A percentile compares a stretch with the other conserved stretches of the same genome.
Evolutionary conservation across 176 grass and related monocot species (phyloP).

Genomic region (Aechmea fasciata): DNA sequence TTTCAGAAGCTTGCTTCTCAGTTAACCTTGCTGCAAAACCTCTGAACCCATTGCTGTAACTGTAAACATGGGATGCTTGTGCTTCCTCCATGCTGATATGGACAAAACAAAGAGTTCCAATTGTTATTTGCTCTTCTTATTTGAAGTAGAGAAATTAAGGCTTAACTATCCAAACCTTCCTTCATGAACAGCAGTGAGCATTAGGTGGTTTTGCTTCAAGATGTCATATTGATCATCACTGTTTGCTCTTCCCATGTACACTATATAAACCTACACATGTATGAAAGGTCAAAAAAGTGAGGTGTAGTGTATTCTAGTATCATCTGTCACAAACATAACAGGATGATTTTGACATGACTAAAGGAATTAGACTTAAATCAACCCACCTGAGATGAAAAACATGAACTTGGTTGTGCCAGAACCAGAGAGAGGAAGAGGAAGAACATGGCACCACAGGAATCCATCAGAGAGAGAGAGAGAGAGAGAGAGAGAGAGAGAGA

Average conservation of each 20-base stretch:
- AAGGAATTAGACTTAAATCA: not conserved
- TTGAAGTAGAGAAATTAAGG: not conserved
- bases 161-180: conserved; percentile 35
- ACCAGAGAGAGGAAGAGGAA: conserved; percentile 14
- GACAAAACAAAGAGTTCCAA: not conserved
- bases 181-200: conserved; percentile 52
- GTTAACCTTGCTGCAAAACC: conserved; percentile 67
- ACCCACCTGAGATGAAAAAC: conserved; percentile 24
- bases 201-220: conserved; percentile 43
- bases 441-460: conserved; percentile 17
- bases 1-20: conserved; percentile 38
- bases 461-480: conserved; percentile 9
- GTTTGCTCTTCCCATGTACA: conserved; percentile 50
- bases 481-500: conserved; percentile 7
- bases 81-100: conserved; percentile 46
- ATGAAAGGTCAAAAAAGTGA: not conserved
- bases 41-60: conserved; percentile 43
- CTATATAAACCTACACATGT: conserved; percentile 37
- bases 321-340: not conserved
- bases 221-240: conserved; percentile 1
- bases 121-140: not conserved
- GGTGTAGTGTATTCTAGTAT: not conserved
- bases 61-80: conserved; percentile 46
- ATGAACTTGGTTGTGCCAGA: conserved; percentile 12
- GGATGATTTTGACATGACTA: not conserved